These are phyloP conservation scores for Pezicula rhizophila DNA, from an alignment of 2,329 filamentous ascomycete genomes.

Conservation along the genomic window DNA sequence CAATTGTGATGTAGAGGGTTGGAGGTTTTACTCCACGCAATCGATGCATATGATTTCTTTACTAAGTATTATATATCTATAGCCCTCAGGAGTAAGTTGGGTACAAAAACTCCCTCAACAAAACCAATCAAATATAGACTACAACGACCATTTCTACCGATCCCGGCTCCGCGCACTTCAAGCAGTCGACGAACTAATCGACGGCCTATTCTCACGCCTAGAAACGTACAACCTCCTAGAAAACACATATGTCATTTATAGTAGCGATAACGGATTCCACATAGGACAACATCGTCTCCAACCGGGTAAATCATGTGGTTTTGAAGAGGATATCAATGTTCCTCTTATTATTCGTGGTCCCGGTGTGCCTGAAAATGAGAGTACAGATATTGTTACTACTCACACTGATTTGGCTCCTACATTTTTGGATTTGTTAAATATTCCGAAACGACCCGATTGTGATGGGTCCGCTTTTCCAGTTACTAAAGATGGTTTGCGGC, in stretches of 20 bases:
- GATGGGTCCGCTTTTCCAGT: slow-evolving; percentile 38
- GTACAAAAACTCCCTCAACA: slow-evolving; percentile 34
- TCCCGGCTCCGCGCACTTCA: slow-evolving; percentile 44
- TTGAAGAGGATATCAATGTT: slow-evolving; percentile 43
- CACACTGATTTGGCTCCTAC: slow-evolving; percentile 48
- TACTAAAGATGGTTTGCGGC: slow-evolving; percentile 9
- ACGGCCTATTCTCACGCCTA: slow-evolving; percentile 36
- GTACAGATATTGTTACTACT: slow-evolving; percentile 38
- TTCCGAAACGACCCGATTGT: slow-evolving; percentile 33
- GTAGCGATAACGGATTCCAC: slow-evolving; percentile 47
- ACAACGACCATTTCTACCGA: slow-evolving; percentile 44
- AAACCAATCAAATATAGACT: slow-evolving; percentile 34
- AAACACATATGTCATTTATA: slow-evolving; percentile 52
- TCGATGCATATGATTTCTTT: too few relatives aligned
- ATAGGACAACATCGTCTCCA: slow-evolving; percentile 43
- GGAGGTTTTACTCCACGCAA: too few relatives aligned
- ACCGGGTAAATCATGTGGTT: slow-evolving; percentile 43
- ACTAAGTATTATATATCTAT: neutral
- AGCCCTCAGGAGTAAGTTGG: slow-evolving; percentile 39
- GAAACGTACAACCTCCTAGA: slow-evolving; percentile 30
- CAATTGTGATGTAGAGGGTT: too few relatives aligned
- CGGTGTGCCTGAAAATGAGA: slow-evolving; percentile 36
- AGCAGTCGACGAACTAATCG: slow-evolving; percentile 48
- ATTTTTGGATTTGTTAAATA: slow-evolving; percentile 33
- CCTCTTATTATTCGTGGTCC: slow-evolving; percentile 53